Conservation (phyloP, 176 grass and related monocot species). For the Elaeis guineensis region DNA sequence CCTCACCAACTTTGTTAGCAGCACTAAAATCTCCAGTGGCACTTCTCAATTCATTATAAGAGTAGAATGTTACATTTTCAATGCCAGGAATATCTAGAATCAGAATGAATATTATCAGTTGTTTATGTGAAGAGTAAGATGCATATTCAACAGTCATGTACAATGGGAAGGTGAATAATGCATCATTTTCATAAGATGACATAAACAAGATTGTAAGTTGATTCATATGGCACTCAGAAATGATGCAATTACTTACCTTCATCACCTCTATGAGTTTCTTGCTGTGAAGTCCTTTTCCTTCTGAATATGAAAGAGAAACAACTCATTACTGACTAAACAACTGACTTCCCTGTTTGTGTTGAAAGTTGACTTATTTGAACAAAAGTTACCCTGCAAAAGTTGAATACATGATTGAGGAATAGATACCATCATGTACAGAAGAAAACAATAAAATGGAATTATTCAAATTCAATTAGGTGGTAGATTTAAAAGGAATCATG, state of each 20-base stretch:
- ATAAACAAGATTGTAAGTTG: no score
- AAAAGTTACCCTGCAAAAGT: background rate
- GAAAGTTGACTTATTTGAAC: background rate
- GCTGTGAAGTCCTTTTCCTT: background rate
- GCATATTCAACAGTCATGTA: no score
- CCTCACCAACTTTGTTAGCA: constrained; percentile 17
- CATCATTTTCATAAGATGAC: no score
- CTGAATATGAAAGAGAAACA: constrained; percentile 1
- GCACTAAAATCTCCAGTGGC: constrained; percentile 6
- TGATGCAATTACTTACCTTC: no score
- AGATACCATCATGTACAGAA: background rate
- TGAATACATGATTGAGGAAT: background rate
- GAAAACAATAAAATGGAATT: background rate
- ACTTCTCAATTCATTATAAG: constrained; percentile 8
- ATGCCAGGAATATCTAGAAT: constrained; percentile 7
- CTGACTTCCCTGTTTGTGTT: background rate
- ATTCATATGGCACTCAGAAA: no score
- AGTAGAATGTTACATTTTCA: constrained; percentile 1
- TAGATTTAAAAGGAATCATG: no score
- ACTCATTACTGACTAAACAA: constrained; percentile 1
- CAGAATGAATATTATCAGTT: no score
- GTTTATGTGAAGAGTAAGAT: no score
- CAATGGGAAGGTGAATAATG: no score
- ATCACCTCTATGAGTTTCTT: background rate
- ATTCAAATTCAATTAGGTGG: no score